Conservation (phyloP, 2,329 filamentous ascomycete genomes). For the Colletotrichum incanum region DNA sequence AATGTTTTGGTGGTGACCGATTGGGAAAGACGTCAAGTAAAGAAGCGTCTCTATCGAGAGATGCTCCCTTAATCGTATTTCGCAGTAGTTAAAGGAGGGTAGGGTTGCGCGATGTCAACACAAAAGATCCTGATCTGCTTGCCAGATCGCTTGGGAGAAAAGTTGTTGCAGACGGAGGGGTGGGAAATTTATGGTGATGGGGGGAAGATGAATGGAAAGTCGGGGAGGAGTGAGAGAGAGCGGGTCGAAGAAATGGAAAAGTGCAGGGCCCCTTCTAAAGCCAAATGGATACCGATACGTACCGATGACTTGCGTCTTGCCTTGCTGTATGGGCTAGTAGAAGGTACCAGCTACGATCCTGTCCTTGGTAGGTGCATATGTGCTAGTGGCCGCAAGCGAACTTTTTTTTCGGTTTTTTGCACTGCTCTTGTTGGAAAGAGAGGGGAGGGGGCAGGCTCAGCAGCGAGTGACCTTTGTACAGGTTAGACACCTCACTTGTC, state of each 20-base stretch:
- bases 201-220: conserved; percentile 35
- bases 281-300: conserved; percentile 25
- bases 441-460: background rate
- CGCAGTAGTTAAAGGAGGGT: conserved; percentile 25
- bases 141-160: conserved; percentile 32
- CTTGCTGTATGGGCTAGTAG: background rate
- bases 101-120: conserved; percentile 18
- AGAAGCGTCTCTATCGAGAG: conserved; percentile 28
- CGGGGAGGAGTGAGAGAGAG: conserved; percentile 39
- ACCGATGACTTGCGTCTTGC: conserved; percentile 28
- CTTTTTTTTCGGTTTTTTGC: conserved; percentile 7
- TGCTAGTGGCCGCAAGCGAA: conserved; percentile 22
- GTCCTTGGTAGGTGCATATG: conserved; percentile 1
- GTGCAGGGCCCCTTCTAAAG: conserved; percentile 32
- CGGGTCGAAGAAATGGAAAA: conserved; percentile 43
- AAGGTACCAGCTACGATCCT: conserved; percentile 23
- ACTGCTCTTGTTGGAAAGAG: background rate
- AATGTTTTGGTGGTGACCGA: conserved; percentile 20
- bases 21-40: conserved; percentile 12
- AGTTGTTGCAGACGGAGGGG: conserved; percentile 39
- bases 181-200: conserved; percentile 43
- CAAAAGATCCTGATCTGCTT: conserved; percentile 16
- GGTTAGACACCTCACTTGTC: conserved; percentile 8
- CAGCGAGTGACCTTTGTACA: background rate
- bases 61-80: conserved; percentile 9